Evolutionary conservation across 768 basidiomycete species (phyloP), one percentile per base, ranked within the genome.

Genomic region (Mycena alexandri): DNA sequence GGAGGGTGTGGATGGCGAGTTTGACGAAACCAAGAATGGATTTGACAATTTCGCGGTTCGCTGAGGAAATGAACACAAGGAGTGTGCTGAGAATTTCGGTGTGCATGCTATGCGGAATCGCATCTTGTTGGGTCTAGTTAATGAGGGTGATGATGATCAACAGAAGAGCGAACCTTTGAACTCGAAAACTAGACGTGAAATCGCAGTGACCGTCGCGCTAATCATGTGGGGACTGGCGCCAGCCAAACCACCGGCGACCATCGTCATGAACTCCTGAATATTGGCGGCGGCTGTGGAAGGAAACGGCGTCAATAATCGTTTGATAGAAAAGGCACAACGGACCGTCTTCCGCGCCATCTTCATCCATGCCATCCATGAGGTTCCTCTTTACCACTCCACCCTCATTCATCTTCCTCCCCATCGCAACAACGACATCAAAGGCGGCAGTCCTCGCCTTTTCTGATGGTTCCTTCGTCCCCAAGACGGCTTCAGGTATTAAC

Each of bases 191-290:
- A 99, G 84, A 24, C 98, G 89, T 2, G 96, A 96, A 60, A 99
- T 89, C 0, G 95, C 94, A 8, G 96, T 98, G 58, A 99, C 90
- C 1, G 95, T 94, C 2, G 98, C 98, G 75, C 96, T 97, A 77
- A 99, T 97, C 95, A 98, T 99, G 76, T 99, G 98, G 0, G 97
- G 96, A 13, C 89, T 93, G 16, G 93, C 91, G 22, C 95, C 96
- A 11, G 95, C 96, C 52, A 99, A 80, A 63, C 98, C 98, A 71
- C 95, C 96, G 42, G 94, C 94, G 33, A 98, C 83, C 96, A 99
- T 99, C 4, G 93, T 99, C 82, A 99, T 84, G 76, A 93, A 99
- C 76, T 99, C 98, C 72, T 95, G 90, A 50, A 96, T 85, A 73
- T 78, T 93, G 0, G 95, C 96, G 58, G 80, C 79, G 58, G 88